Percentiles rank a stretch among this genome's conserved stretches.
Evolutionary conservation across 768 basidiomycete genomes (phyloP).

Genomic region (Albatrellus ellisii): DNA sequence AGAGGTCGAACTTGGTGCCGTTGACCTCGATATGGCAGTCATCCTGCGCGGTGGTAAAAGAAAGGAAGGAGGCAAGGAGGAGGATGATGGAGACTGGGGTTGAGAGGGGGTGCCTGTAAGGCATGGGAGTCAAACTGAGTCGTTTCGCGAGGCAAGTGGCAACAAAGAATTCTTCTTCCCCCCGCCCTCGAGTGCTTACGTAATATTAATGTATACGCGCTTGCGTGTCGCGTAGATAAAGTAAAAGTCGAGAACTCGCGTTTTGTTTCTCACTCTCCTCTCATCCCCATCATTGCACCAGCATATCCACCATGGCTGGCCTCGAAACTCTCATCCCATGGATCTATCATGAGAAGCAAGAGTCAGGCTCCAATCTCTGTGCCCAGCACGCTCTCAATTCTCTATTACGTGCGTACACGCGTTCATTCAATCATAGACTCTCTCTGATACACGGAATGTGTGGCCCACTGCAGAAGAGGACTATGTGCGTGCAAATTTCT

Average conservation of each 20-base stretch:
- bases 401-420: conserved; percentile 50
- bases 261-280: conserved; percentile 1
- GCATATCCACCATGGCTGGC: conserved; percentile 35
- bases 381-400: conserved; percentile 81
- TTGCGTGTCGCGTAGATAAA: not conserved
- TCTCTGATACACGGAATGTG: conserved; percentile 5
- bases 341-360: conserved; percentile 74
- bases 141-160: not conserved
- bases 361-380: conserved; percentile 71
- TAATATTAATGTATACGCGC: conserved; percentile 19
- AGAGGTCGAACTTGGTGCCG: conserved; percentile 46
- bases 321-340: conserved; percentile 37
- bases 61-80: conserved; percentile 5
- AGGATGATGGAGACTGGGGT: too few relatives aligned
- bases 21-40: conserved; percentile 32
- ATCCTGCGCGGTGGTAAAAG: conserved; percentile 6
- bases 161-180: too few relatives aligned
- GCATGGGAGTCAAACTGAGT: too few relatives aligned
- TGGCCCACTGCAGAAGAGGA: conserved; percentile 25
- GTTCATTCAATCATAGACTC: not conserved
- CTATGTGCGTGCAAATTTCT: conserved; percentile 27
- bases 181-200: too few relatives aligned
- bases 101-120: too few relatives aligned
- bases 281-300: not conserved
- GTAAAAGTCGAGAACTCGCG: not conserved